Percentiles rank a stretch among this genome's conserved stretches.
These are phyloP conservation scores for Tulasnella sp. DNA, from an alignment of 768 basidiomycete genomes.

Conservation along the genomic window DNA sequence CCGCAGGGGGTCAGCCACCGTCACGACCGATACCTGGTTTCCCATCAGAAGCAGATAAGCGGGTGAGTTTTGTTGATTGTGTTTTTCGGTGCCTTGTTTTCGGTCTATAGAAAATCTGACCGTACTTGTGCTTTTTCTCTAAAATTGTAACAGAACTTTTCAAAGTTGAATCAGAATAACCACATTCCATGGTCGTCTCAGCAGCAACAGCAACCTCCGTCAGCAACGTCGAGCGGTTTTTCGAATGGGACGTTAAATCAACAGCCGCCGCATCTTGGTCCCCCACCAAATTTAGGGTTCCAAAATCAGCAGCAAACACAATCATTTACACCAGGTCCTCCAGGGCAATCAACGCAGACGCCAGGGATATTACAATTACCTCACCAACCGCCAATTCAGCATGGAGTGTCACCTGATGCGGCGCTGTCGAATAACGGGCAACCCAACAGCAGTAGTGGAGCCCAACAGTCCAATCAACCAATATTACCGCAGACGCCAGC, in stretches of 20 bases:
- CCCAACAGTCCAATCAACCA: slow-evolving; percentile 20
- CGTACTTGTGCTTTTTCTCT: neutral
- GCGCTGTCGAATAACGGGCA: neutral
- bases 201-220: slow-evolving; percentile 5
- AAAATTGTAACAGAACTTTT: slow-evolving; percentile 14
- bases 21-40: slow-evolving; percentile 29
- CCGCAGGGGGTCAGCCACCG: slow-evolving; percentile 20
- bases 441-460: slow-evolving; percentile 1
- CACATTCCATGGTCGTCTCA: slow-evolving; percentile 5
- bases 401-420: too few species aligned
- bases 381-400: slow-evolving; percentile 8
- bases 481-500: slow-evolving; percentile 68
- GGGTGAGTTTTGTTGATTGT: slow-evolving; percentile 36
- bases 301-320: slow-evolving; percentile 28
- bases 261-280: slow-evolving; percentile 37
- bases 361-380: slow-evolving; percentile 16
- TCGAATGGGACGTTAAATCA: slow-evolving; percentile 38
- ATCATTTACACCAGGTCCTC: too few species aligned
- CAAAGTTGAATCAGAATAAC: slow-evolving; percentile 7
- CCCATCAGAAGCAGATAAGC: slow-evolving; percentile 56
- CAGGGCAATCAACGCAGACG: slow-evolving; percentile 9
- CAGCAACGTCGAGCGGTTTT: slow-evolving; percentile 18
- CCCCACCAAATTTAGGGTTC: slow-evolving; percentile 42
- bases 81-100: neutral
- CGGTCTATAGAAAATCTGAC: neutral